These are phyloP conservation scores for Shiraia bambusicola DNA, from an alignment of 2,329 filamentous ascomycete genomes.

Conservation along the genomic window DNA sequence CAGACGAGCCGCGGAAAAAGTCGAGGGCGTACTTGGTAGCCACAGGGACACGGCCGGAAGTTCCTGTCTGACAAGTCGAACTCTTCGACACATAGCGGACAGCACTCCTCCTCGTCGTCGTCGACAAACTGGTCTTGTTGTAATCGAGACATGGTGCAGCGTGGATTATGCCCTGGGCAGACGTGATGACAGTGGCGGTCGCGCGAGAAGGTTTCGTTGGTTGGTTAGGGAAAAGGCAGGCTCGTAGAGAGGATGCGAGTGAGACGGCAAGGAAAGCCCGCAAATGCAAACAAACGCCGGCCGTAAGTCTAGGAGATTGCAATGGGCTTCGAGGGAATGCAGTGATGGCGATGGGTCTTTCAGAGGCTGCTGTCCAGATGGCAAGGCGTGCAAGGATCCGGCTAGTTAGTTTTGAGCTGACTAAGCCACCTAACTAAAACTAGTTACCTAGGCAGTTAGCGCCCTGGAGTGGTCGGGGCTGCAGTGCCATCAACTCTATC, in stretches of 20 bases:
- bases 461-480: background rate
- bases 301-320: slow-evolving; percentile 23
- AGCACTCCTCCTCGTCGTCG: slow-evolving; percentile 58
- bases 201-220: slow-evolving; percentile 13
- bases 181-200: slow-evolving; percentile 32
- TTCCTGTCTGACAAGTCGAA: slow-evolving; percentile 97
- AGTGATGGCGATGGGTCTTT: slow-evolving; percentile 22
- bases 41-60: slow-evolving; percentile 94
- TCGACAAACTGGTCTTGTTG: slow-evolving; percentile 57
- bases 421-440: slow-evolving; percentile 8
- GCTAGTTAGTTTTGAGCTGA: slow-evolving; percentile 11
- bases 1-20: slow-evolving; percentile 14
- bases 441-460: slow-evolving; percentile 3
- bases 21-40: slow-evolving; percentile 80
- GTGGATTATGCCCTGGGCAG: slow-evolving; percentile 8
- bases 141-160: slow-evolving; percentile 49
- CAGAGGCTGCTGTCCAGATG: slow-evolving; percentile 25
- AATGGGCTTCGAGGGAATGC: slow-evolving; percentile 21
- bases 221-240: slow-evolving; percentile 5
- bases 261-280: slow-evolving; percentile 19
- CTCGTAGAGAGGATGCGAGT: background rate
- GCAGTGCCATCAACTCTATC: slow-evolving; percentile 14
- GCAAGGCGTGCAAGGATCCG: slow-evolving; percentile 12
- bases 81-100: slow-evolving; percentile 97
- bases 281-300: slow-evolving; percentile 35